Conservation (phyloP, 1,284 basidiomycete genomes). For the Fomitopsis betulina region DNA sequence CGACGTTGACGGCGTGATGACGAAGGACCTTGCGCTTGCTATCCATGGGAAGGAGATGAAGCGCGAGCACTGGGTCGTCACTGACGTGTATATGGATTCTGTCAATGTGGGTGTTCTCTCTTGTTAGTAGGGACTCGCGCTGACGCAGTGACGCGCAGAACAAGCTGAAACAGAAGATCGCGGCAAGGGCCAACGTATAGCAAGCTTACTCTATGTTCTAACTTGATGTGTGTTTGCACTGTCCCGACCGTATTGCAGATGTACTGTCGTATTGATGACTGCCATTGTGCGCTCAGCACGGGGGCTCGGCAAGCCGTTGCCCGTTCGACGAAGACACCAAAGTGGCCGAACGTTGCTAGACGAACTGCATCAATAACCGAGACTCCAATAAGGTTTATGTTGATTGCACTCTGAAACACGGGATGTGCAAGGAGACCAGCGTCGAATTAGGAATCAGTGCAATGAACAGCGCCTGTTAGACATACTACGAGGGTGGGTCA, state of each 20-base stretch:
- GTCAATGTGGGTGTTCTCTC: constrained; percentile 58
- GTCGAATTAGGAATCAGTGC: too few relatives aligned
- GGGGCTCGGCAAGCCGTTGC: too few relatives aligned
- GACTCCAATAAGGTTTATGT: too few relatives aligned
- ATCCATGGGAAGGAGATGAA: constrained; percentile 93
- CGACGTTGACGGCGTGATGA: constrained; percentile 89
- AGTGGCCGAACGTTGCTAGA: too few relatives aligned
- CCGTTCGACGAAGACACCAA: too few relatives aligned
- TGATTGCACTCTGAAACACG: too few relatives aligned
- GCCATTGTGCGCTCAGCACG: neutral
- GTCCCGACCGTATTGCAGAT: neutral
- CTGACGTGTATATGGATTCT: constrained; percentile 87
- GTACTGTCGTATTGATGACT: neutral
- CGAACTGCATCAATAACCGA: too few relatives aligned
- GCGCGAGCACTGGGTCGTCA: constrained; percentile 92
- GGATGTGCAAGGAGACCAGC: too few relatives aligned
- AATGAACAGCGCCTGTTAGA: too few relatives aligned
- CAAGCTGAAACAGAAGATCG: constrained; percentile 54
- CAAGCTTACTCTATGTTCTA: neutral
- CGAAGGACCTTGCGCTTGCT: constrained; percentile 93
- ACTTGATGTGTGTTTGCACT: neutral
- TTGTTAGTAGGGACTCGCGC: neutral
- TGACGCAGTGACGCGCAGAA: constrained; percentile 29
- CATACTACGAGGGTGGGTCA: neutral
- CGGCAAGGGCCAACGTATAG: constrained; percentile 12